A percentile compares a stretch with the other conserved stretches of the same genome.
Evolutionary conservation across 2,329 filamentous ascomycete genomes (phyloP).

Genomic region (Scorias spongiosa): DNA sequence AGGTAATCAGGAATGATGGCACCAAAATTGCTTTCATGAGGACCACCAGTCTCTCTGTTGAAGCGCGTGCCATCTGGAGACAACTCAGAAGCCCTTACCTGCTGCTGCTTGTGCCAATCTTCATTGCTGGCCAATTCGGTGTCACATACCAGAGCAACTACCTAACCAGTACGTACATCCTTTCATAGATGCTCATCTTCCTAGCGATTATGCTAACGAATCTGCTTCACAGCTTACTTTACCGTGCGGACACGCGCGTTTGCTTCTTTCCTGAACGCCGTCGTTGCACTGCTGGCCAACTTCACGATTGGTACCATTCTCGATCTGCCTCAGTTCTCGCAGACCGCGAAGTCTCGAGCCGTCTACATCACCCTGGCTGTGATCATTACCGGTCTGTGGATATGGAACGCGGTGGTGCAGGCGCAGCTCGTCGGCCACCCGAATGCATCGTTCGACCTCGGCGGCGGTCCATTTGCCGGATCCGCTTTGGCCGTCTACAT

Average conservation of each 20-base stretch:
- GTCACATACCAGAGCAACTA: slow-evolving; percentile 34
- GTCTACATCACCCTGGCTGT: slow-evolving; percentile 5
- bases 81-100: slow-evolving; percentile 18
- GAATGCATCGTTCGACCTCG: slow-evolving; percentile 6
- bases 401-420: slow-evolving; percentile 7
- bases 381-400: slow-evolving; percentile 6
- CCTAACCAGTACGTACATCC: slow-evolving; percentile 21
- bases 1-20: slow-evolving; percentile 27
- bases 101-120: slow-evolving; percentile 25
- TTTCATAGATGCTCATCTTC: background rate
- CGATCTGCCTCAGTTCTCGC: slow-evolving; percentile 3
- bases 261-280: slow-evolving; percentile 27
- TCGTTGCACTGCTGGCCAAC: slow-evolving; percentile 10
- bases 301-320: slow-evolving; percentile 5
- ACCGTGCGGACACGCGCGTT: slow-evolving; percentile 31
- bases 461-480: slow-evolving; percentile 6
- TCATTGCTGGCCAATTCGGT: slow-evolving; percentile 26
- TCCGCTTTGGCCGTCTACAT: slow-evolving; percentile 10
- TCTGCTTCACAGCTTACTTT: slow-evolving; percentile 21
- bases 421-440: slow-evolving; percentile 1
- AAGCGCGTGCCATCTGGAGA: slow-evolving; percentile 24
- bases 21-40: slow-evolving; percentile 21
- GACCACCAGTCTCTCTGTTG: slow-evolving; percentile 21
- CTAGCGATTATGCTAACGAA: background rate
- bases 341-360: slow-evolving; percentile 5